These are phyloP conservation scores for Helicocarpus griseus DNA, from an alignment of 2,329 filamentous ascomycete species.

Conservation along the genomic window DNA sequence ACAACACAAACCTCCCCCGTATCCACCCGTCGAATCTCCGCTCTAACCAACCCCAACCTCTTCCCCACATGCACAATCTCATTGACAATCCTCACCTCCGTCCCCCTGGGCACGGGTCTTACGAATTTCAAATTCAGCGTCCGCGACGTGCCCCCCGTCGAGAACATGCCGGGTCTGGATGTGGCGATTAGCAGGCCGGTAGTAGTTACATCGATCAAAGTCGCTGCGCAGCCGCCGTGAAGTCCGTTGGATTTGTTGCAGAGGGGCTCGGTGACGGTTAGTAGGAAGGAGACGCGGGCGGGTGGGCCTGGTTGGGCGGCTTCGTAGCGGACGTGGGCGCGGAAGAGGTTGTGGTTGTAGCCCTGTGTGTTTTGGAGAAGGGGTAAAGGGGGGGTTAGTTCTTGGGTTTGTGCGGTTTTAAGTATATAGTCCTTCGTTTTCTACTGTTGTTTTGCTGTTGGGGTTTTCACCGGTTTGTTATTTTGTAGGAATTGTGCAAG, in stretches of 20 bases:
- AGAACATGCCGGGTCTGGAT: slow-evolving; percentile 51
- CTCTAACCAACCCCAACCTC: slow-evolving; percentile 44
- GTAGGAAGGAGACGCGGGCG: slow-evolving; percentile 24
- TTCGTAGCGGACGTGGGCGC: slow-evolving; percentile 28
- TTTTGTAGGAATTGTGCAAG: too few species aligned
- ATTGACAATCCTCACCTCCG: slow-evolving; percentile 44
- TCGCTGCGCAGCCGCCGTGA: slow-evolving; percentile 68
- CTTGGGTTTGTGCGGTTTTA: neutral
- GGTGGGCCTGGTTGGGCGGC: slow-evolving; percentile 27
- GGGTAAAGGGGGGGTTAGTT: neutral
- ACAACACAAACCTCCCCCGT: slow-evolving; percentile 46
- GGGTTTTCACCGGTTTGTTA: neutral
- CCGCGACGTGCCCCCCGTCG: slow-evolving; percentile 53
- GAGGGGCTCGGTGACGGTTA: slow-evolving; percentile 69
- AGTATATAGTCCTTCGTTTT: neutral
- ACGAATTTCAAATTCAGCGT: slow-evolving; percentile 60
- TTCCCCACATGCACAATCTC: slow-evolving; percentile 51
- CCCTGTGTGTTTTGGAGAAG: slow-evolving; percentile 13
- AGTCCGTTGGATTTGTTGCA: slow-evolving; percentile 88
- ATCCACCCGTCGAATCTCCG: slow-evolving; percentile 44
- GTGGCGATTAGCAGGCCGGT: slow-evolving; percentile 49
- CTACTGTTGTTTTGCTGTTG: neutral
- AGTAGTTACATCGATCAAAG: slow-evolving; percentile 59
- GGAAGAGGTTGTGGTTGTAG: slow-evolving; percentile 22
- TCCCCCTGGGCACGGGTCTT: slow-evolving; percentile 48